Percentiles rank a stretch among this genome's conserved stretches.
Evolutionary conservation across 129 eudicot species (phyloP).

Genomic region (Artemisia tridentata): DNA sequence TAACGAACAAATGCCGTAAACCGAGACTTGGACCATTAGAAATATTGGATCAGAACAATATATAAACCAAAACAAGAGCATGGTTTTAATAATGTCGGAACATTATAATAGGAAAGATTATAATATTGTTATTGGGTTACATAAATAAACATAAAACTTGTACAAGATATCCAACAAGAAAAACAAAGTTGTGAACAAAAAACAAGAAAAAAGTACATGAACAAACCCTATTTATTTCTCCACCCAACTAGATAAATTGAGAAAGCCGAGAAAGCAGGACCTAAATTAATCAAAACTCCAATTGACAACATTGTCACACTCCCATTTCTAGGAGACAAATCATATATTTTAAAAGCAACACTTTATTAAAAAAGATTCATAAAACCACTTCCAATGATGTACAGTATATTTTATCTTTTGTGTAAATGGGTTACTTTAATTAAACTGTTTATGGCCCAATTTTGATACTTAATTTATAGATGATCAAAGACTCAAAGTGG

Average conservation of each 20-base stretch:
- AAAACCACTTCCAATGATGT: not conserved
- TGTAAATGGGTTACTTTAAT: not conserved
- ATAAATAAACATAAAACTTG: constrained; percentile 3
- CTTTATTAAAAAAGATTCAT: not conserved
- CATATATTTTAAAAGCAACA: not conserved
- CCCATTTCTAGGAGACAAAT: constrained; percentile 1
- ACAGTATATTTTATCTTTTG: not conserved
- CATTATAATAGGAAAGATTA: not conserved
- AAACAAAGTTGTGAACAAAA: constrained; percentile 20
- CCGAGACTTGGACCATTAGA: not conserved
- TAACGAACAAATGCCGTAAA: not conserved
- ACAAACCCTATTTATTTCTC: constrained; percentile 18
- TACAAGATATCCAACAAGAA: constrained; percentile 24
- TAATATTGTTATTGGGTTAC: not conserved
- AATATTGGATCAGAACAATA: not conserved
- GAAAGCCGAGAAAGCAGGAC: constrained; percentile 26
- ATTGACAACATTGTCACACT: not conserved
- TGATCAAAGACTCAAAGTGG: too few species aligned
- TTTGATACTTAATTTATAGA: too few species aligned
- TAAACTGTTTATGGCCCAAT: too few species aligned
- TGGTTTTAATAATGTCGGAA: not conserved
- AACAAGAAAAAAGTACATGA: constrained; percentile 26
- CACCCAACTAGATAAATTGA: constrained; percentile 21
- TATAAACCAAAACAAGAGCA: not conserved
- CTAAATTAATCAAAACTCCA: not conserved